Evolutionary conservation across 2,329 filamentous ascomycete genomes (phyloP), one percentile per base, ranked within the genome.

Genomic region (Tolypocladium paradoxum): DNA sequence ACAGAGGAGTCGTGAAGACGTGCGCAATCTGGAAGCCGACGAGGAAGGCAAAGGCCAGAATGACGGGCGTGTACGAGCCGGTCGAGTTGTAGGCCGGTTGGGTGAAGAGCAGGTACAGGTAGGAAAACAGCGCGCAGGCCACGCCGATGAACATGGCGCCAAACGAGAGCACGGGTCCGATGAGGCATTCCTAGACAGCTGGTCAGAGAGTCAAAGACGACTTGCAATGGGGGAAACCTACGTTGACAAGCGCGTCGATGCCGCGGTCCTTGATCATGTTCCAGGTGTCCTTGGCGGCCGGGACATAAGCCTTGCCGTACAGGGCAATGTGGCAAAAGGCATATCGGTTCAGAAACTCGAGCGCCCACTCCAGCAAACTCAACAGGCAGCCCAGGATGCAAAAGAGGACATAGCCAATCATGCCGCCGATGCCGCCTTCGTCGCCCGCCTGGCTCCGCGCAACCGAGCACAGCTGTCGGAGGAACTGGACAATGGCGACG

Each of bases 271-370:
- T 92, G 75, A 96, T 91, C 87, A 95, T 88, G 54, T 64, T 82
- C 88, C 90, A 95, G 0, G 90, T 95, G 61, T 89, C 88, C 71
- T 95, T 96, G 36, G 91, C 90, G 0, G 90, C 88, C 1, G 83
- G 77, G 52, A 96, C 79, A 65, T 96, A 97, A 1, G 87, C 73
- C 68, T 95, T 95, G 20, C 92, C 92, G 65, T 96, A 96, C 0
- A 96, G 76, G 0, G 92, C 90, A 64, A 97, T 95, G 65, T 96
- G 90, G 33, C 84, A 90, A 70, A 95, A 96, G 1, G 90, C 90
- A 61, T 95, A 96, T 61, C 90, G 83, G 71, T 97, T 97, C 71
- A 96, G 77, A 63, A 96, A 93, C 58, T 90, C 78, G 1, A 93
- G 82, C 0, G 85, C 85, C 90, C 92, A 96, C 60, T 96, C 82